These are phyloP conservation scores for Pezicula rhizophila DNA, from an alignment of 2,329 filamentous ascomycete species.

Conservation along the genomic window DNA sequence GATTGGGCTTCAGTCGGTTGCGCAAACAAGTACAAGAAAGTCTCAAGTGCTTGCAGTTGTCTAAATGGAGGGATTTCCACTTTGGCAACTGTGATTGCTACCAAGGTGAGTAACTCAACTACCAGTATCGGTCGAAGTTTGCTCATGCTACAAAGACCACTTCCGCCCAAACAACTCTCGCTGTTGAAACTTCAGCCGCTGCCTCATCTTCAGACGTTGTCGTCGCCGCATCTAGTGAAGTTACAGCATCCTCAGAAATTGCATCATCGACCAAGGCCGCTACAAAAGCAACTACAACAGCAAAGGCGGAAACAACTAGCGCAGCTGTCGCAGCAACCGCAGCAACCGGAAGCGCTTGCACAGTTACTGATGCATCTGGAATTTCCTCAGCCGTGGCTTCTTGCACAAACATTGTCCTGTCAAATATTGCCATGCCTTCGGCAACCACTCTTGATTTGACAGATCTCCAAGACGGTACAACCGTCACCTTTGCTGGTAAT, in stretches of 20 bases:
- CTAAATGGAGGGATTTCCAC: not conserved
- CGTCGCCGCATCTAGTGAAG: not conserved
- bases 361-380: conserved; percentile 43
- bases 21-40: conserved; percentile 8
- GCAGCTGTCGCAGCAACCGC: not conserved
- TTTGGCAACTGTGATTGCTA: not conserved
- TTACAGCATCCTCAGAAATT: not conserved
- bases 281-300: not conserved
- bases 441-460: conserved; percentile 52
- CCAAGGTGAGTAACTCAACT: not conserved
- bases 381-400: conserved; percentile 37
- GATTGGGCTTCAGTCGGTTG: conserved; percentile 3
- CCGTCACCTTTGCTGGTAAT: conserved; percentile 37
- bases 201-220: not conserved
- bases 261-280: not conserved
- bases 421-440: conserved; percentile 49
- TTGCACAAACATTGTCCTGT: conserved; percentile 46
- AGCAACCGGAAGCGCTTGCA: conserved; percentile 34
- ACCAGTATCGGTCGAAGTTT: too few relatives aligned
- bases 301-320: not conserved
- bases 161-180: not conserved
- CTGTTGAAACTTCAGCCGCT: not conserved
- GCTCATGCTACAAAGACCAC: not conserved
- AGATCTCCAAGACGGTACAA: conserved; percentile 41
- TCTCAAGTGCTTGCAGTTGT: conserved; percentile 15